These are phyloP conservation scores for Tylopilus felleus DNA, from an alignment of 768 basidiomycete genomes.

Conservation along the genomic window DNA sequence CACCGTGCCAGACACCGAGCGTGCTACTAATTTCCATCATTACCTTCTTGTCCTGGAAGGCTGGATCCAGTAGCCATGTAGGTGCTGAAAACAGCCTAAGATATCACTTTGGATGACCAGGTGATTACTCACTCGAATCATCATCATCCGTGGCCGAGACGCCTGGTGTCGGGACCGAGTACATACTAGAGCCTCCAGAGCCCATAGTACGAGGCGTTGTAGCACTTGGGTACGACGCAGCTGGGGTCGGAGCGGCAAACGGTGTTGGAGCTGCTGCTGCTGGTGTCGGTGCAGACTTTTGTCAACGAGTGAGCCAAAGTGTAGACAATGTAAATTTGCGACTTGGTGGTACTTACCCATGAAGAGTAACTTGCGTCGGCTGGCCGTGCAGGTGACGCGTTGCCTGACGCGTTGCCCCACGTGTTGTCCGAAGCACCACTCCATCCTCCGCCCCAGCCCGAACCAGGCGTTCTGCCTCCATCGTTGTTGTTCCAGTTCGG, in stretches of 20 bases:
- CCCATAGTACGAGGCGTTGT: constrained; percentile 32
- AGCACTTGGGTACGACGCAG: constrained; percentile 29
- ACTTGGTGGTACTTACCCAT: constrained; percentile 33
- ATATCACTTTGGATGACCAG: constrained; percentile 7
- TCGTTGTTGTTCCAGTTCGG: constrained; percentile 32
- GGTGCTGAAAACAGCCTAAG: constrained; percentile 20
- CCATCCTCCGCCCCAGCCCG: constrained; percentile 36
- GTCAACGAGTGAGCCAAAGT: constrained; percentile 8
- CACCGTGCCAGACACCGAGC: constrained; percentile 23
- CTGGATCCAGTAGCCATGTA: constrained; percentile 27
- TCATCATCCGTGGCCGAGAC: constrained; percentile 28
- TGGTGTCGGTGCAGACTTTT: constrained; percentile 37
- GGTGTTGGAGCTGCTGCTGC: constrained; percentile 40
- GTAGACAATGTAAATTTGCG: constrained; percentile 6
- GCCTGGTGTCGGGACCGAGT: constrained; percentile 33
- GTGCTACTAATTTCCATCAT: constrained; percentile 30
- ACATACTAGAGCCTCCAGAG: constrained; percentile 12
- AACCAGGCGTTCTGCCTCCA: constrained; percentile 52
- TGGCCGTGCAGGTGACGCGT: constrained; percentile 32
- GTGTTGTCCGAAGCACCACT: constrained; percentile 20
- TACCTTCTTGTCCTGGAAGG: constrained; percentile 28
- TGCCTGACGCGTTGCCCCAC: constrained; percentile 35
- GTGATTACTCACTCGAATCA: constrained; percentile 22
- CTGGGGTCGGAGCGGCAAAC: constrained; percentile 31
- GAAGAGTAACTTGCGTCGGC: constrained; percentile 28